Percentiles rank a stretch among this genome's conserved stretches.
Evolutionary conservation across 2,329 filamentous ascomycete species (phyloP).

Genomic region (Tolypocladium amazonense): DNA sequence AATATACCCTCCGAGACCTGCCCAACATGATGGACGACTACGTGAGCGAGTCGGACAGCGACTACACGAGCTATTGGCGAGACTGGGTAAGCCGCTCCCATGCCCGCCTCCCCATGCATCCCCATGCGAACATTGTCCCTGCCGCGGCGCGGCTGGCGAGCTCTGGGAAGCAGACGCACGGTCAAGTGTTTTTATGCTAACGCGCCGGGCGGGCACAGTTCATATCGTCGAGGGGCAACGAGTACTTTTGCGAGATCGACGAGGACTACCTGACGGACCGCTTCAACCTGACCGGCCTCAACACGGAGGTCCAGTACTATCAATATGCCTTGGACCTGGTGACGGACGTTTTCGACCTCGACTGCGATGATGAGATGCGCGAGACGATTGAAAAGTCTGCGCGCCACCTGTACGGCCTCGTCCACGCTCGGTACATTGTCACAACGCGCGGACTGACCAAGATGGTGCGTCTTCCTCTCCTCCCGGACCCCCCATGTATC

Average conservation of each 20-base stretch:
- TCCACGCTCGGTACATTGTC: conserved; percentile 94
- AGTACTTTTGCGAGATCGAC: conserved; percentile 99
- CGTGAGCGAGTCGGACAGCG: conserved; percentile 93
- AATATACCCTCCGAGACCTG: conserved; percentile 1
- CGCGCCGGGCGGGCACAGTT: conserved; percentile 49
- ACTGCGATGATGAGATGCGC: conserved; percentile 96
- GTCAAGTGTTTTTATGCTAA: conserved; percentile 6
- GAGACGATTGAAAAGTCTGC: conserved; percentile 98
- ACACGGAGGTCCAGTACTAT: conserved; percentile 97
- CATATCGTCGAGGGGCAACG: conserved; percentile 93
- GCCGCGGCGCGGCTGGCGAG: background rate
- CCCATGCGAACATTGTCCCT: background rate
- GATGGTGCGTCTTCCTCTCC: conserved; percentile 55
- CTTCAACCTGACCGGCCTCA: conserved; percentile 94
- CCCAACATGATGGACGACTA: conserved; percentile 77
- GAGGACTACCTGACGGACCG: conserved; percentile 97
- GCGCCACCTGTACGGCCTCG: conserved; percentile 86
- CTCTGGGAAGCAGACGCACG: background rate
- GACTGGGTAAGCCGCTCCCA: conserved; percentile 71
- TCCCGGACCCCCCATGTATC: background rate
- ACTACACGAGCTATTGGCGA: conserved; percentile 98
- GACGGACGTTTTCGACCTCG: conserved; percentile 95
- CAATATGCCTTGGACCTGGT: conserved; percentile 97
- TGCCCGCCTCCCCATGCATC: background rate
- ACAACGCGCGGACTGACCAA: conserved; percentile 89